These are phyloP conservation scores for Boletus pseudo-olivaceus DNA, from an alignment of 768 basidiomycete species.

Conservation along the genomic window DNA sequence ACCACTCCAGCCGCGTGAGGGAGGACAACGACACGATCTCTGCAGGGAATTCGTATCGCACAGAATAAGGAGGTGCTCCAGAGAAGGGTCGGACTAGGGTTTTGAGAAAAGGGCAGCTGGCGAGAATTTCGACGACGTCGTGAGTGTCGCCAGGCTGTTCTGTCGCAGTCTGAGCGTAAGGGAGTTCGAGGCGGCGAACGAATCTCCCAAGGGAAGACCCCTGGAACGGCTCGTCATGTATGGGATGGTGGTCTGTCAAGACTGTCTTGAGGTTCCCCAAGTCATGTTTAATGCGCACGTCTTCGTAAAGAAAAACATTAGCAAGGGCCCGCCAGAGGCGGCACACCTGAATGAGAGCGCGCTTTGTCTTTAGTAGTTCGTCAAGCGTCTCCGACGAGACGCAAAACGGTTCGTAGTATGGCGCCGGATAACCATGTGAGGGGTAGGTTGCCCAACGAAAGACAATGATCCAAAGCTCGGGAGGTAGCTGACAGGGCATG, in stretches of 20 bases:
- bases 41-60: slow-evolving; percentile 53
- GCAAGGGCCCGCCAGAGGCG: slow-evolving; percentile 51
- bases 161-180: slow-evolving; percentile 52
- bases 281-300: slow-evolving; percentile 42
- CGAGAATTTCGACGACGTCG: slow-evolving; percentile 46
- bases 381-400: slow-evolving; percentile 26
- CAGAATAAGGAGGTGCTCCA: slow-evolving; percentile 16
- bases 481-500: slow-evolving; percentile 34
- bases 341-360: slow-evolving; percentile 52
- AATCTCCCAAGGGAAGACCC: slow-evolving; percentile 27
- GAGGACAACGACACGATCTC: slow-evolving; percentile 44
- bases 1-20: slow-evolving; percentile 66
- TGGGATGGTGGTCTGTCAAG: slow-evolving; percentile 18
- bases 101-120: slow-evolving; percentile 46
- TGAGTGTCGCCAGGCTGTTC: slow-evolving; percentile 25
- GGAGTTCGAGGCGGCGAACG: slow-evolving; percentile 58
- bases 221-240: slow-evolving; percentile 12
- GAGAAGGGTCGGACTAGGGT: slow-evolving; percentile 50
- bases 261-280: slow-evolving; percentile 30
- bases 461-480: slow-evolving; percentile 54
- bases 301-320: slow-evolving; percentile 48
- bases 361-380: slow-evolving; percentile 35
- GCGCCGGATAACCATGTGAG: slow-evolving; percentile 24
- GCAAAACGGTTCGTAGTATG: slow-evolving; percentile 49
- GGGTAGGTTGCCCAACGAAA: slow-evolving; percentile 42